phyloP scores from a whole-genome alignment of 1,139 yeast species.

The Eremothecium sinecaudum region DNA sequence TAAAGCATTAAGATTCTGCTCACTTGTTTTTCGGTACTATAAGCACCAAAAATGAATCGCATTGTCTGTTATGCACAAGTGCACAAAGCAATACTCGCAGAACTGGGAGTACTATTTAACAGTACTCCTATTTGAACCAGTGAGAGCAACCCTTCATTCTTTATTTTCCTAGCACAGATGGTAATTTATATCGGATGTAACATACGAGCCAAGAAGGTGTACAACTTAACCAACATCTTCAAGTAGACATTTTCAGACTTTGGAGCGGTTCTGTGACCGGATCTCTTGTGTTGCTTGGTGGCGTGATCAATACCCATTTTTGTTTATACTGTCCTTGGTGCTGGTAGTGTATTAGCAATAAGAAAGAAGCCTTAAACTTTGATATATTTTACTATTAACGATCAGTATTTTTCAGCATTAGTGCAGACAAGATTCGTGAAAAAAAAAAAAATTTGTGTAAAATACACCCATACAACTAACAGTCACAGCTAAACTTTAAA shows the following conservation, averaged over 20 bases:
- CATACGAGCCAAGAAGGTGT: conserved; percentile 99
- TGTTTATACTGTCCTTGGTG: background rate
- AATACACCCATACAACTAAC: too few species aligned
- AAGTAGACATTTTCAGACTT: conserved; percentile 99
- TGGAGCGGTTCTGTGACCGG: conserved; percentile 98
- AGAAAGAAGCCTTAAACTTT: too few species aligned
- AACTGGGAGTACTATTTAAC: conserved; percentile 5
- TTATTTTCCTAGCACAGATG: too few species aligned
- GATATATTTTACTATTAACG: too few species aligned
- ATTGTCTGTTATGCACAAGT: conserved; percentile 7
- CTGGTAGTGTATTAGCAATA: too few species aligned
- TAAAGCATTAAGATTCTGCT: conserved; percentile 26
- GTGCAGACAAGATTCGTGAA: too few species aligned
- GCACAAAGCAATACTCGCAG: conserved; percentile 16
- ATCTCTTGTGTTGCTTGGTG: conserved; percentile 90
- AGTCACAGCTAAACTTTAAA: too few species aligned
- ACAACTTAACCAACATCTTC: conserved; percentile 92
- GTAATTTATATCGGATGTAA: too few species aligned
- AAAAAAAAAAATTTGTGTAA: too few species aligned
- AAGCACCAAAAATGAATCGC: conserved; percentile 13
- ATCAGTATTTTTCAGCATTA: too few species aligned
- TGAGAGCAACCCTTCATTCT: conserved; percentile 13
- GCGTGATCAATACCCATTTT: conserved; percentile 97
- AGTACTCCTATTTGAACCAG: conserved; percentile 4
- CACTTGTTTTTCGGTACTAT: conserved; percentile 13